These are phyloP conservation scores for Phoma herbarum DNA, from an alignment of 2,329 filamentous ascomycete species.

Conservation along the genomic window DNA sequence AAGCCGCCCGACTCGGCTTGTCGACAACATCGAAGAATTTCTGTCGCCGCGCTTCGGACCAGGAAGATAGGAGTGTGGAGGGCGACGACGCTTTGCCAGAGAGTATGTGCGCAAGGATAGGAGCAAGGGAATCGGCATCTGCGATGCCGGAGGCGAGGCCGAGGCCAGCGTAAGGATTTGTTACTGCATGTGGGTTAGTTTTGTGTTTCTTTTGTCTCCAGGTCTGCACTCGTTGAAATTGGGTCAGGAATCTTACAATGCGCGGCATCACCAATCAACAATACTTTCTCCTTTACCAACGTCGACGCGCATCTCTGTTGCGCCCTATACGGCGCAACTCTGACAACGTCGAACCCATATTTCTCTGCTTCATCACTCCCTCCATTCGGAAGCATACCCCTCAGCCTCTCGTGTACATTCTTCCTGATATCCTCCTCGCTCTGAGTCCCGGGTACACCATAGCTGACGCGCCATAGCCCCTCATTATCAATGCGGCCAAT, in stretches of 20 bases:
- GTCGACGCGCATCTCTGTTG: conserved; percentile 51
- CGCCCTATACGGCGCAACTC: conserved; percentile 53
- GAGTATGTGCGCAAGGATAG: conserved; percentile 40
- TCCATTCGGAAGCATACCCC: conserved; percentile 42
- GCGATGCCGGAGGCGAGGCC: conserved; percentile 49
- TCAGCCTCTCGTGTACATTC: conserved; percentile 40
- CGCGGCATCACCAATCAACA: conserved; percentile 53
- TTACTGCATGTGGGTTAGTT: conserved; percentile 29
- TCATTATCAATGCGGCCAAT: conserved; percentile 47
- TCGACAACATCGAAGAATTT: conserved; percentile 51
- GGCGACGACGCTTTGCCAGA: conserved; percentile 22
- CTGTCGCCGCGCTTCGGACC: conserved; percentile 45
- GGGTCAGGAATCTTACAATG: conserved; percentile 43
- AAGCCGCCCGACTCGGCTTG: conserved; percentile 41
- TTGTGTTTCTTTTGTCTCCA: too few species aligned
- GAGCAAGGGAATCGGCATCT: conserved; percentile 44
- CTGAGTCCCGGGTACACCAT: conserved; percentile 47
- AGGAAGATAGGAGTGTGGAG: conserved; percentile 45
- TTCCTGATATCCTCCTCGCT: conserved; percentile 43
- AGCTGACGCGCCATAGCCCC: conserved; percentile 55
- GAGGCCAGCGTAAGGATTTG: conserved; percentile 51
- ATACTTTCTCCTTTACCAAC: conserved; percentile 45
- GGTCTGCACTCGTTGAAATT: too few species aligned
- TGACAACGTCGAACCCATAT: conserved; percentile 42
- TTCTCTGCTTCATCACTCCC: conserved; percentile 28